Conservation (phyloP, 176 grass and related monocot species). For the Oryza meyeriana region DNA sequence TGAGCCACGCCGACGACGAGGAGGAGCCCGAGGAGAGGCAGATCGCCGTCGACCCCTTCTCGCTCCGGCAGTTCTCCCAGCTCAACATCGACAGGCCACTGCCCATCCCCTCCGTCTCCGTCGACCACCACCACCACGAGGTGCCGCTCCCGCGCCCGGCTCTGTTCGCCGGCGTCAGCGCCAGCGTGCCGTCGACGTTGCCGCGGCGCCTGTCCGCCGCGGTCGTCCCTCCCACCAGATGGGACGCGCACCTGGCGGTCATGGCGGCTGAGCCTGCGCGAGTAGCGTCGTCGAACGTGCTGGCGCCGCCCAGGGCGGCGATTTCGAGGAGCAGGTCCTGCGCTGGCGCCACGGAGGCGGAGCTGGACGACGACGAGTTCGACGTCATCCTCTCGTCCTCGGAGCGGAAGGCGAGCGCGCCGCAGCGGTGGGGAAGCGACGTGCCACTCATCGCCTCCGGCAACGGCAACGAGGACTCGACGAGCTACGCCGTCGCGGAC, state of each 20-base stretch:
- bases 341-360: background rate
- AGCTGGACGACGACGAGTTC: background rate
- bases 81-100: slow-evolving; percentile 59
- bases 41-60: slow-evolving; percentile 39
- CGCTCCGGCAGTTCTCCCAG: slow-evolving; percentile 45
- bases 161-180: slow-evolving; percentile 15
- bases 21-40: slow-evolving; percentile 38
- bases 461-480: slow-evolving; percentile 19
- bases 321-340: background rate
- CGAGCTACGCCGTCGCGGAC: background rate
- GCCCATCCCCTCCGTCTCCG: slow-evolving; percentile 55
- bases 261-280: background rate
- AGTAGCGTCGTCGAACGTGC: background rate
- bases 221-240: background rate
- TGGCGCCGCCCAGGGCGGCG: background rate
- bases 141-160: background rate
- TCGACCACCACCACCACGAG: slow-evolving; percentile 10
- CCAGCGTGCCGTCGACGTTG: background rate
- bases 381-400: slow-evolving; percentile 23
- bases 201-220: background rate
- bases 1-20: background rate
- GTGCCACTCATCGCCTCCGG: slow-evolving; percentile 35
- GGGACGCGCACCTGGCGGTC: slow-evolving; percentile 12
- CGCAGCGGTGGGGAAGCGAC: slow-evolving; percentile 43
- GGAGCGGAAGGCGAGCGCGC: slow-evolving; percentile 39